Conservation (phyloP, 345 rosid genomes). For the Dipteronia sinensis region DNA sequence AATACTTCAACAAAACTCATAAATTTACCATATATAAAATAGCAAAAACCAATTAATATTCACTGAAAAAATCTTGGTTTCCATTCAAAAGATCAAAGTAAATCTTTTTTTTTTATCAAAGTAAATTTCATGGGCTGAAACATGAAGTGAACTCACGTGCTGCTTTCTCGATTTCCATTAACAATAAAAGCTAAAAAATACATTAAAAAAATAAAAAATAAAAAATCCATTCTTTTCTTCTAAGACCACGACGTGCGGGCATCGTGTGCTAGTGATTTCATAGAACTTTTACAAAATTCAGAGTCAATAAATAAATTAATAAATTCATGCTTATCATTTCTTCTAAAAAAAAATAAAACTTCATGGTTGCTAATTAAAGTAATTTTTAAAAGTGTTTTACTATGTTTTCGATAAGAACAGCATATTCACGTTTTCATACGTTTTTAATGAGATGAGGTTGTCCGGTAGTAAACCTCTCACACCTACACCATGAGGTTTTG, state of each 20-base stretch:
- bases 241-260: slow-evolving; percentile 20
- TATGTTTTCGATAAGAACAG: no score
- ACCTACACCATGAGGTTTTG: no score
- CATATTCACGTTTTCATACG: no score
- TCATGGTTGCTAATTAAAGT: no score
- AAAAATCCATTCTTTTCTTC: neutral
- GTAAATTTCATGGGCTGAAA: neutral
- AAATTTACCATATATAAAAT: no score
- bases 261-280: slow-evolving; percentile 17
- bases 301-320: neutral
- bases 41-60: neutral
- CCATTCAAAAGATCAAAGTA: no score
- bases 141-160: slow-evolving; percentile 22
- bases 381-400: no score
- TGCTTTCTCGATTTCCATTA: slow-evolving; percentile 20
- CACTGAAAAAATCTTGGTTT: no score
- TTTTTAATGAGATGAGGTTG: no score
- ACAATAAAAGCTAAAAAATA: neutral
- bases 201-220: neutral
- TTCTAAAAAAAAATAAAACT: no score
- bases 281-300: neutral
- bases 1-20: neutral
- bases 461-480: no score
- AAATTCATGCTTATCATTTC: neutral
- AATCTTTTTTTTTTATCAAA: no score